These are phyloP conservation scores for Cyclotella baltica DNA, from an alignment of 108 stramenopile species.

Conservation along the genomic window DNA sequence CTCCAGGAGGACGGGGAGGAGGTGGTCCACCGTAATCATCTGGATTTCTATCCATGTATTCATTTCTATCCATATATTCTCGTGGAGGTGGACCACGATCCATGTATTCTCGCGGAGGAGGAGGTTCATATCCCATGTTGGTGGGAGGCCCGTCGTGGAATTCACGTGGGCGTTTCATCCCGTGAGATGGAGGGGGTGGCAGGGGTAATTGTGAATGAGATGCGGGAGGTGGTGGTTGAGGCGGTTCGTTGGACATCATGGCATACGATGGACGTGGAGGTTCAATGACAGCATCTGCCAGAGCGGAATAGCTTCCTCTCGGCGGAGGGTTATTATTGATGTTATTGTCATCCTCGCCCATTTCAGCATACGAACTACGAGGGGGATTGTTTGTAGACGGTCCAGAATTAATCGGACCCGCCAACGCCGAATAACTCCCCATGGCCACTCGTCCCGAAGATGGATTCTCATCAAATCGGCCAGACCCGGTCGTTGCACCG, in stretches of 20 bases:
- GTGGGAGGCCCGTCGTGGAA: neutral
- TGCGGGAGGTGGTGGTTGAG: neutral
- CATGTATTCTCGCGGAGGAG: neutral
- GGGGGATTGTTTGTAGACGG: neutral
- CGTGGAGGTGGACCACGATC: neutral
- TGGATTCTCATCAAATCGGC: neutral
- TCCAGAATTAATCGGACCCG: neutral
- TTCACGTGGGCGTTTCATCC: neutral
- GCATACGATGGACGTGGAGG: neutral
- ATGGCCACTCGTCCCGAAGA: neutral
- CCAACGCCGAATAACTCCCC: constrained; percentile 6
- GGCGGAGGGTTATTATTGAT: constrained; percentile 3
- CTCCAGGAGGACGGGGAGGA: constrained; percentile 3
- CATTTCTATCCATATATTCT: neutral
- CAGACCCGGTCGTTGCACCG: neutral
- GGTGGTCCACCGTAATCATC: neutral
- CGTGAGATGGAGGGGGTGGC: neutral
- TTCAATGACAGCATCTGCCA: constrained; percentile 17
- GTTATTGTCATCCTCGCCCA: neutral
- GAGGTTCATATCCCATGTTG: neutral
- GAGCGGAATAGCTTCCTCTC: constrained; percentile 18
- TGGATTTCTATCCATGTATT: neutral
- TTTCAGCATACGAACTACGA: neutral
- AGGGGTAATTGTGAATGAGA: neutral
- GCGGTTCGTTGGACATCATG: constrained; percentile 6